Evolutionary conservation across 495 filamentous ascomycete species (phyloP), one percentile per base, ranked within the genome.

Genomic region (Paragyromitra xinjiangensis): DNA sequence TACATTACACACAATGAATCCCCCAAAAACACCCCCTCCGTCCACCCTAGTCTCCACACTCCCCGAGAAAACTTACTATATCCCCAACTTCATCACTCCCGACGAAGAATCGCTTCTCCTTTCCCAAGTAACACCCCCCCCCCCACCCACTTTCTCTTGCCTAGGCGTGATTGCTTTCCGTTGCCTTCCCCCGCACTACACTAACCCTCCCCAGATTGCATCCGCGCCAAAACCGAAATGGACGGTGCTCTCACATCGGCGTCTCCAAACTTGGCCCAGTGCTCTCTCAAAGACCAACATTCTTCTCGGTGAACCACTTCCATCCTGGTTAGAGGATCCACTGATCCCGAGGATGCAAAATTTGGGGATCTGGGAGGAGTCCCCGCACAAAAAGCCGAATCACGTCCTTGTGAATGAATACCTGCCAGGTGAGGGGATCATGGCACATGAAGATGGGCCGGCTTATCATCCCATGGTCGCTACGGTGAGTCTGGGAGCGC

Each of bases 351-450:
- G 92, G 44, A 86, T 99, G 5, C 84, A 86, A 19, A 77, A 68
- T 3, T 83, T 90, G 0, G 83, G 84, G 61, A 86, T 97, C 26
- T 98, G 97, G 83, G 81, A 83, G 2, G 80, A 87, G 22, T 88
- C 93, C 29, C 92, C 94, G 34, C 94, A 98, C 78, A 72, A 84
- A 9, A 85, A 83, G 3, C 94, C 95, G 40, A 99, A 99, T 75
- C 95, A 99, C 85, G 92, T 95, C 59, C 87, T 99, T 19, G 88
- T 98, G 51, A 99, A 99, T 80, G 94, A 98, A 84, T 99, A 99
- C 83, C 84, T 83, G 0, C 90, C 93, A 0, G 93, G 93, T 0
- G 91, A 97, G 77, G 95, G 95, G 6, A 99, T 98, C 74, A 95
- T 98, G 92, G 90, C 94, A 66, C 95, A 99, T 81, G 94, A 99